A percentile compares a stretch with the other conserved stretches of the same genome.
Conservation (phyloP, 2,329 filamentous ascomycete species). For the Diaporthe nobilis region DNA sequence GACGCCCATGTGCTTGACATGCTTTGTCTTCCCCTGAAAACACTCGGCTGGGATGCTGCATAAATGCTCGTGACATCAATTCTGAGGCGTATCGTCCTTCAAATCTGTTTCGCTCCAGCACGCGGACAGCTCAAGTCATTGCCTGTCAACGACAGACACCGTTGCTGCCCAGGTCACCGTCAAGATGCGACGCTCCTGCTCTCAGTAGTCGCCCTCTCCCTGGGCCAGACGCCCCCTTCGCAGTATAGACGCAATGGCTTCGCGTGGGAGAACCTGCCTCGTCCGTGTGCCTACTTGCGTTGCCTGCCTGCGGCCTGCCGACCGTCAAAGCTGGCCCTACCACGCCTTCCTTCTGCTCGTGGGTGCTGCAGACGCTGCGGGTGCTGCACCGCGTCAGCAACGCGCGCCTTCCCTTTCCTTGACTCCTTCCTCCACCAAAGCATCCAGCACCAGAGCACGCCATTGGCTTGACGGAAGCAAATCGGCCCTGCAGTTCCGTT, state of each 20-base stretch:
- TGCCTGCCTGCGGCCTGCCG: neutral
- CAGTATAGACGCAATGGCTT: neutral
- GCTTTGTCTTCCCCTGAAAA: neutral
- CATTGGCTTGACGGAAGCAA: slow-evolving; percentile 14
- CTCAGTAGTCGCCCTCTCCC: neutral
- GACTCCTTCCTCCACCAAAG: neutral
- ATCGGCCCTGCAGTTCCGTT: neutral
- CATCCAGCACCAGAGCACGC: neutral
- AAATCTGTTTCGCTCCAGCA: neutral
- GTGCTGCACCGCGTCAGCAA: neutral
- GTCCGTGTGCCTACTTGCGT: neutral
- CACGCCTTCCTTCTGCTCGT: neutral
- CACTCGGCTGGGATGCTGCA: neutral
- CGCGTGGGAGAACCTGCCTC: neutral
- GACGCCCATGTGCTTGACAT: neutral
- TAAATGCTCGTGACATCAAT: neutral
- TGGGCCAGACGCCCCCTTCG: neutral
- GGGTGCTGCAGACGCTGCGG: neutral
- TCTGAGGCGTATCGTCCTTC: neutral
- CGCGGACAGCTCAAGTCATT: neutral
- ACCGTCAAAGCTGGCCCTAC: neutral
- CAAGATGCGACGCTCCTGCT: neutral
- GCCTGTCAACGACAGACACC: neutral
- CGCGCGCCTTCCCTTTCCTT: neutral
- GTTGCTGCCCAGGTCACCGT: neutral